Evolutionary conservation across 78 protist genomes (phyloP), one percentile per base, ranked within the genome.

Genomic region (Anaeramoeba flamelloides): DNA sequence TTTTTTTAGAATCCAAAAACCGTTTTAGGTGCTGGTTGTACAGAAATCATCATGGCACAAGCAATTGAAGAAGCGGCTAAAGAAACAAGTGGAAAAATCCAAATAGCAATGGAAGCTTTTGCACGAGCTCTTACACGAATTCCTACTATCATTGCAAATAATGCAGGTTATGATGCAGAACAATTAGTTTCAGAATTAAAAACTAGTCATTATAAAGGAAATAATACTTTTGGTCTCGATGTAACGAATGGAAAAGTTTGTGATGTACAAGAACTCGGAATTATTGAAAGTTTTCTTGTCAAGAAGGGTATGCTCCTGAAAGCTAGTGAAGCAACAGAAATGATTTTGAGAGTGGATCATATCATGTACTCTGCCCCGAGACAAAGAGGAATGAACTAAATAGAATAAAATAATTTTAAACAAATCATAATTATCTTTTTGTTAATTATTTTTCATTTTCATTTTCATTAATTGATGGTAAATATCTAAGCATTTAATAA

Each of bases 281-380:
- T 97, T 78, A 79, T 85, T 74, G 99, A 97, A 87, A 65, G 93
- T 22, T 87, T 88, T 88, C 85, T 85, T 77, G 94, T 38, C 40
- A 81, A 76, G 84, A 77, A 30, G 31, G 91, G 88, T 82, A 89
- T 92, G 33, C 79, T 97, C 8, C 74, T 88, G 34, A 86, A 92
- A 30, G 97, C 98, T 3, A 75, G 91, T 30, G 98, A 97, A 87
- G 99, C 99, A n/a, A 97, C 98, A 30, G 99, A 96, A 81, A 94
- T 97, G 97, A 92, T 97, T 38, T 88, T 97, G 76, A 89, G 99
- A 39, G 99, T 95, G 17, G 99, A 97, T 79, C 88, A 91, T 75
- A 87, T 97, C 64, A 39, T 97, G 40, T 75, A 89, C 33, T 81
- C 92, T 40, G 97, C 98, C 0, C 99, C 99, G n/a, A 77, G 99